Evolutionary conservation across 2,329 filamentous ascomycete genomes (phyloP).

Genomic region (Fusarium nanum): DNA sequence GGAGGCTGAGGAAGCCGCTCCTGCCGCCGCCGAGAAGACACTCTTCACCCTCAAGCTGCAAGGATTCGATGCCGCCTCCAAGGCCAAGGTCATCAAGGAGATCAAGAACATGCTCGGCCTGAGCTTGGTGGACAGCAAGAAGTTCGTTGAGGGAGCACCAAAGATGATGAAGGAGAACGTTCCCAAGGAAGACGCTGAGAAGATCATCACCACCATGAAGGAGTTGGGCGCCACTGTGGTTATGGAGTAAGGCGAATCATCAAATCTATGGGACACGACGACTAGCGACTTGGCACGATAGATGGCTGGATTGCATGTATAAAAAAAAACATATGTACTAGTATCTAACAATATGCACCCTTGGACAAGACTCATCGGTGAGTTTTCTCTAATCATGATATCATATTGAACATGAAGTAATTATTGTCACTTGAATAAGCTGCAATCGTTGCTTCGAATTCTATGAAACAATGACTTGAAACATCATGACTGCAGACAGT

Average conservation of each 20-base stretch:
- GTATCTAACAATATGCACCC: slow-evolving; percentile 49
- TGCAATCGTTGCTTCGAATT: slow-evolving; percentile 4
- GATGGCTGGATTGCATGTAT: slow-evolving; percentile 54
- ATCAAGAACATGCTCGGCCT: slow-evolving; percentile 95
- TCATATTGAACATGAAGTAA: slow-evolving; percentile 18
- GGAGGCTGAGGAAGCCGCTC: slow-evolving; percentile 89
- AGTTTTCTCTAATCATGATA: slow-evolving; percentile 35
- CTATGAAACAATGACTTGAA: slow-evolving; percentile 8
- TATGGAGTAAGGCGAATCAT: slow-evolving; percentile 78
- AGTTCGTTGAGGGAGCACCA: slow-evolving; percentile 98
- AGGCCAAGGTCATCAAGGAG: slow-evolving; percentile 99
- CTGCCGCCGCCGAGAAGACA: slow-evolving; percentile 92
- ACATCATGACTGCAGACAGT: slow-evolving; percentile 9
- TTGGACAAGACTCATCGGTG: slow-evolving; percentile 32
- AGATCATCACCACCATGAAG: slow-evolving; percentile 96
- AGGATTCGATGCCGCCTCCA: slow-evolving; percentile 86
- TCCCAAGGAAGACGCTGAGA: slow-evolving; percentile 98
- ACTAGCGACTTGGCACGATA: slow-evolving; percentile 48
- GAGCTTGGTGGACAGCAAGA: slow-evolving; percentile 99
- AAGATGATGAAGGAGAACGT: slow-evolving; percentile 99
- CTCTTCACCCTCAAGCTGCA: slow-evolving; percentile 96
- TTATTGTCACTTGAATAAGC: slow-evolving; percentile 1
- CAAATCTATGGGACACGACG: slow-evolving; percentile 29
- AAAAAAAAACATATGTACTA: slow-evolving; percentile 55
- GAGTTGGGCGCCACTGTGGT: slow-evolving; percentile 86